Conservation (phyloP, 495 filamentous ascomycete genomes). For the Hyphodiscus hymeniophilus region DNA sequence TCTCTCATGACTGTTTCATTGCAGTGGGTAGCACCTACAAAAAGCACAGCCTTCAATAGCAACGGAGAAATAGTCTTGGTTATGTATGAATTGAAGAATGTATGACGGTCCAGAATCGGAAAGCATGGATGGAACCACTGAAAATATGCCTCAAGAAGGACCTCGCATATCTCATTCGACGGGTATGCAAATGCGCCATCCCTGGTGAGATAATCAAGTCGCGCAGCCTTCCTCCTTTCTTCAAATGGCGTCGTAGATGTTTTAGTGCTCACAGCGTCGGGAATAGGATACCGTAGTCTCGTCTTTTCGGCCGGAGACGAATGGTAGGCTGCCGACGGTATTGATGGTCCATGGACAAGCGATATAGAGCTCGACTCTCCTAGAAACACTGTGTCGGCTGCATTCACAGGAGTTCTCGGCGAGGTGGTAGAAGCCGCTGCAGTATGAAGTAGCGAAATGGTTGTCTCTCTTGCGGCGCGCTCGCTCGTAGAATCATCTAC, state of each 20-base stretch:
- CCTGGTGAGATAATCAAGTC: conserved; percentile 25
- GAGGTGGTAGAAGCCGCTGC: background rate
- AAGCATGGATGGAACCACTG: conserved; percentile 40
- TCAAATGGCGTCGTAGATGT: background rate
- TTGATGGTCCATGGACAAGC: background rate
- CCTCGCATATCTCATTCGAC: conserved; percentile 24
- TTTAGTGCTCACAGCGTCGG: background rate
- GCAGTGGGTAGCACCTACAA: conserved; percentile 36
- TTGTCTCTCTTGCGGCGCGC: no score
- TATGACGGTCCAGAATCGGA: conserved; percentile 30
- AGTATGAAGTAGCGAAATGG: background rate
- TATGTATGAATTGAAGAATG: conserved; percentile 23
- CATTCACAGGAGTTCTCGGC: background rate
- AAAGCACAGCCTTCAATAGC: conserved; percentile 34
- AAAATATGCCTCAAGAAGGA: conserved; percentile 33
- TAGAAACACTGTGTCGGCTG: conserved; percentile 6
- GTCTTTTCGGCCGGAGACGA: background rate
- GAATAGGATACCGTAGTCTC: conserved; percentile 3
- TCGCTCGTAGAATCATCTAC: background rate
- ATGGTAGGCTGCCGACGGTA: background rate
- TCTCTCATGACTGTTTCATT: conserved; percentile 26
- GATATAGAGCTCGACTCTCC: conserved; percentile 8
- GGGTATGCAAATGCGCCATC: conserved; percentile 34
- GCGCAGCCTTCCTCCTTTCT: background rate
- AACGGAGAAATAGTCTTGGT: conserved; percentile 30